Percentiles rank a stretch among this genome's conserved stretches.
These are phyloP conservation scores for Colletotrichum salicis DNA, from an alignment of 2,329 filamentous ascomycete genomes.

Conservation along the genomic window DNA sequence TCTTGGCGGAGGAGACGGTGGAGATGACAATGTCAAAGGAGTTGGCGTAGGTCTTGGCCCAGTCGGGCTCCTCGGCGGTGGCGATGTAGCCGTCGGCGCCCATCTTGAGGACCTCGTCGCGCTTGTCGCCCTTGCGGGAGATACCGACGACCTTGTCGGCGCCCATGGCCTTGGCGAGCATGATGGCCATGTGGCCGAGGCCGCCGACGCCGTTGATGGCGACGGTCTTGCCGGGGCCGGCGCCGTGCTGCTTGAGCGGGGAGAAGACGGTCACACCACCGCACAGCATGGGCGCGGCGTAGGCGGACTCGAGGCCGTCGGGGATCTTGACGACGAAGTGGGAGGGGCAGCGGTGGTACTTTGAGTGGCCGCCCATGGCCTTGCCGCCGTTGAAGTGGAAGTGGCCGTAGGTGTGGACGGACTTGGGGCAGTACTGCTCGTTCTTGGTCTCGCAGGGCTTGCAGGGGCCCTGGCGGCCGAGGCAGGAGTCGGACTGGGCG, in stretches of 20 bases:
- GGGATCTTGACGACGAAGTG: conserved; percentile 63
- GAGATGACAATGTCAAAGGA: conserved; percentile 69
- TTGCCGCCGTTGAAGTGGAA: conserved; percentile 49
- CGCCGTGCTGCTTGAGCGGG: conserved; percentile 70
- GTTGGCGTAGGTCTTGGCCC: conserved; percentile 61
- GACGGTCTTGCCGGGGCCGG: conserved; percentile 74
- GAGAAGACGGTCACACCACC: conserved; percentile 75
- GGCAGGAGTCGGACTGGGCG: conserved; percentile 66
- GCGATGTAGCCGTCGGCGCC: conserved; percentile 64
- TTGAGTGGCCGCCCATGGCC: conserved; percentile 50
- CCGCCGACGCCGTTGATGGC: conserved; percentile 76
- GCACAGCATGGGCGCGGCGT: conserved; percentile 74
- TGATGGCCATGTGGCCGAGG: conserved; percentile 74
- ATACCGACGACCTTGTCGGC: conserved; percentile 71
- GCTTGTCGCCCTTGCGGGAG: conserved; percentile 63
- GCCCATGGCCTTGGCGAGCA: conserved; percentile 75
- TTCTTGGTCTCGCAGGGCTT: conserved; percentile 52
- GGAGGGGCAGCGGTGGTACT: conserved; percentile 47
- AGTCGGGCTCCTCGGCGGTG: conserved; percentile 61
- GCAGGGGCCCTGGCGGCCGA: conserved; percentile 46
- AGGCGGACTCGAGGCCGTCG: conserved; percentile 51
- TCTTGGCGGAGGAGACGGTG: conserved; percentile 57
- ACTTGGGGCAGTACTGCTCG: conserved; percentile 51
- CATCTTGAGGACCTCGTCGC: conserved; percentile 64
- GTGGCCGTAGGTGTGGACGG: conserved; percentile 58